Evolutionary conservation across 2,329 filamentous ascomycete species (phyloP), one percentile per base, ranked within the genome.

Genomic region (Monosporascus sp.): DNA sequence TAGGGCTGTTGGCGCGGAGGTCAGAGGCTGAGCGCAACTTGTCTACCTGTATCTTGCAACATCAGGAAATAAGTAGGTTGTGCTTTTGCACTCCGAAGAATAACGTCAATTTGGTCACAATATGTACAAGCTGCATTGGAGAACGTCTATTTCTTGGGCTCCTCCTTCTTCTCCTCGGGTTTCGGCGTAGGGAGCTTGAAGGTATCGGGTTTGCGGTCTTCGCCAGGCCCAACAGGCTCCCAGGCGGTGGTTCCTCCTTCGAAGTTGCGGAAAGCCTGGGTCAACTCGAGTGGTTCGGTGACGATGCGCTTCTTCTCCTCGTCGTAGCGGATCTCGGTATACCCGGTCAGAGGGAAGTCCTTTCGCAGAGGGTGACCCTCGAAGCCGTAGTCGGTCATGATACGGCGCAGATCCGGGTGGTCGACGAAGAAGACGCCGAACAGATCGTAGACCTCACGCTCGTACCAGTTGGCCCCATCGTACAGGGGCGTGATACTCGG

Each of bases 271-370:
- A 95, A 99, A 7, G 95, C 94, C 75, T 99, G 94, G 16, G 94
- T 97, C 74, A 99, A 82, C 78, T 99, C 94, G 49, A 99, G 80
- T 41, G 95, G 94, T 80, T 99, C 95, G 35, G 95, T 93, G 56
- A 99, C 93, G 69, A 99, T 97, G 58, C 94, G 85, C 85, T 99
- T 99, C 89, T 97, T 99, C 82, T 99, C 95, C 77, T 99, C 94
- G 63, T 99, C 94, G 70, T 95, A 99, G 68, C 94, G 84, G 63
- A 99, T 88, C 78, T 99, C 95, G 37, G 94, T 99, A 78, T 99
- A 99, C 48, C 94, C 94, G 2, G 94, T 97, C 71, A 99, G 77
- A 22, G 94, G 94, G 78, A 99, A 99, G 71, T 99, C 94, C 78
- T 99, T 99, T 69, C 95, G 85, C 69, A 99, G 77, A 43, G 94